Base-by-base conservation (phyloP, 306 rosid genomes). In the Adenanthera pavonina region DNA sequence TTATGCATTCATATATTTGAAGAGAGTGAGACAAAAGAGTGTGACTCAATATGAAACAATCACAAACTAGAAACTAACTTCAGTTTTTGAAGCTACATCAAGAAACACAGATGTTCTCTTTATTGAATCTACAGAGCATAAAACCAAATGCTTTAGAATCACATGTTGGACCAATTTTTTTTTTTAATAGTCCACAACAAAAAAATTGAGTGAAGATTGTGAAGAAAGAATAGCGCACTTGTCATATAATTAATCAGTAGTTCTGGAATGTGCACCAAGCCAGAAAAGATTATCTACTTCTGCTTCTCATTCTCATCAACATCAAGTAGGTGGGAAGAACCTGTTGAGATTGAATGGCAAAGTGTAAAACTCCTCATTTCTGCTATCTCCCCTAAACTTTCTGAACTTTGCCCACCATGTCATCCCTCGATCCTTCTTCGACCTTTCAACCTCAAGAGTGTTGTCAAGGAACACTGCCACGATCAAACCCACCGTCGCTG, bases 391-490 rank as follows among this genome's bases (percentile, higher is more conserved):
- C 76, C 90, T 91, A 53, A 93, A 95, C 52, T 94, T 69, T 78
- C 97, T 69, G 81, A 93, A 95, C 82, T 89, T 95, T 64, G 83
- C 94, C 99, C 99, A 95, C 98, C 98, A 95, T 54, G 98, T 94
- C 99, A 95, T 93, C 81, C 99, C 99, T 64, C 98, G 88, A 81
- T 95, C 99, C 83, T 89, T 89, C 10, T 94, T 94, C 19, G 98
- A 56, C 90, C 93, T 86, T 86, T 92, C 88, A 85, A 93, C n/a
- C 14, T 92, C 97, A 14, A 95, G 94, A 38, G 98, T 95, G 89
- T 95, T 95, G 89, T 95, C 99, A 76, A 93, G 88, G 89, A 95
- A 91, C 34, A 95, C 91, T 0, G 94, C 93, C 34, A 93, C 84
- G 0, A 95, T 87, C 82, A 95, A 83, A 6, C 93, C 98, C 36